These are phyloP conservation scores for Metschnikowia gruessii DNA, from an alignment of 805 yeast species.

Conservation along the genomic window DNA sequence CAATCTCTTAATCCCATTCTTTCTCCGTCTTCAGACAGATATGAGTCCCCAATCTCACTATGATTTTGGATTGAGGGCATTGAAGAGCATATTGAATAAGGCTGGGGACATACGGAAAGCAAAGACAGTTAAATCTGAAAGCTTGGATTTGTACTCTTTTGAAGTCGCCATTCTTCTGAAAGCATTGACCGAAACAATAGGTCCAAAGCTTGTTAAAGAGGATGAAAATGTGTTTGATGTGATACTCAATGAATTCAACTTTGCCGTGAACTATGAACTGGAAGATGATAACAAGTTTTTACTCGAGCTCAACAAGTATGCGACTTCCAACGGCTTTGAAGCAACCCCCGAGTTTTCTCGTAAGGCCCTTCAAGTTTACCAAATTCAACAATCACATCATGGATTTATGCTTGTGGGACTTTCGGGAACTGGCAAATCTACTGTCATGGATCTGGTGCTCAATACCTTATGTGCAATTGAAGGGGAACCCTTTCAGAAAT, in stretches of 20 bases:
- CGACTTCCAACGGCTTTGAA: conserved; percentile 30
- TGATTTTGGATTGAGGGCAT: conserved; percentile 85
- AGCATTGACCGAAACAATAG: conserved; percentile 58
- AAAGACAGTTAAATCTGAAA: not conserved
- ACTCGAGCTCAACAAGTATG: conserved; percentile 23
- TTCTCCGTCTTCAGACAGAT: conserved; percentile 38
- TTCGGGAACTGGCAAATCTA: conserved; percentile 73
- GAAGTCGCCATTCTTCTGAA: conserved; percentile 15
- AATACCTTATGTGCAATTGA: conserved; percentile 39
- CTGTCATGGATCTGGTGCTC: conserved; percentile 49
- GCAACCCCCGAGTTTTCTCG: conserved; percentile 44
- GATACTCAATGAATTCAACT: conserved; percentile 11
- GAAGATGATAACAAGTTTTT: conserved; percentile 27
- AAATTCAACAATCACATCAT: conserved; percentile 60
- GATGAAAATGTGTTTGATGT: conserved; percentile 47
- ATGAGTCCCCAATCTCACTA: conserved; percentile 67
- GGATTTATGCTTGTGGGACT: conserved; percentile 81
- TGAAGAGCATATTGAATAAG: conserved; percentile 61
- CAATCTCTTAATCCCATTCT: conserved; percentile 50
- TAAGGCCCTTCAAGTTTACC: conserved; percentile 60
- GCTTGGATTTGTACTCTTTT: conserved; percentile 1
- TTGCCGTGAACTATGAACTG: conserved; percentile 18
- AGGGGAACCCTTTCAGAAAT: conserved; percentile 31
- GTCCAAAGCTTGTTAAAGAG: conserved; percentile 59
- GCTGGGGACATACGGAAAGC: conserved; percentile 40